Evolutionary conservation across 345 rosid genomes (phyloP).

Genomic region (Ceriops tagal): DNA sequence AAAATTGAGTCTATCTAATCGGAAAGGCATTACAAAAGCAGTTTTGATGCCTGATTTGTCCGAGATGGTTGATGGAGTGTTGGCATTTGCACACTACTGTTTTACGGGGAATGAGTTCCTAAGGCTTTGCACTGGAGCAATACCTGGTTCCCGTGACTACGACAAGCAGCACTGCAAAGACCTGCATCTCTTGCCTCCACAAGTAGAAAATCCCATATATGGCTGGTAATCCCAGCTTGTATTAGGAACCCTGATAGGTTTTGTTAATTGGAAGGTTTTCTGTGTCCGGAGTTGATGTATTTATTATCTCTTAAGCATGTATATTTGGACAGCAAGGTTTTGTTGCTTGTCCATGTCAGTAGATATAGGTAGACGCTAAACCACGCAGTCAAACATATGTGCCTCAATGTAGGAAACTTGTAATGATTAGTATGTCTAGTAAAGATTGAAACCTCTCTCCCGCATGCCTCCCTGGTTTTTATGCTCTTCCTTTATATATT

Average conservation of each 20-base stretch:
- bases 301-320: slow-evolving; percentile 4
- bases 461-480: no score
- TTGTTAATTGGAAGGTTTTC: slow-evolving; percentile 9
- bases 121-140: slow-evolving; percentile 76
- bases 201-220: slow-evolving; percentile 73
- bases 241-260: slow-evolving; percentile 15
- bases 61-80: slow-evolving; percentile 71
- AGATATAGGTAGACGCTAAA: slow-evolving; percentile 15
- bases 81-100: slow-evolving; percentile 85
- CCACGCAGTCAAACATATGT: not conserved
- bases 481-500: no score
- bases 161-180: slow-evolving; percentile 83
- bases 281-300: not conserved
- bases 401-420: not conserved
- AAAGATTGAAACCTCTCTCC: no score
- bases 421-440: no score
- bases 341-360: not conserved
- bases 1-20: slow-evolving; percentile 19
- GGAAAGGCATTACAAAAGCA: slow-evolving; percentile 40
- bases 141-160: slow-evolving; percentile 76
- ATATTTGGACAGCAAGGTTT: slow-evolving; percentile 13
- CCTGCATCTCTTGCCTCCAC: slow-evolving; percentile 77
- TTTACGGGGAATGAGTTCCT: slow-evolving; percentile 86
- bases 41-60: slow-evolving; percentile 55
- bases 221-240: slow-evolving; percentile 45